Conservation (phyloP, 1,284 basidiomycete genomes). For the Chondrostereum purpureum region DNA sequence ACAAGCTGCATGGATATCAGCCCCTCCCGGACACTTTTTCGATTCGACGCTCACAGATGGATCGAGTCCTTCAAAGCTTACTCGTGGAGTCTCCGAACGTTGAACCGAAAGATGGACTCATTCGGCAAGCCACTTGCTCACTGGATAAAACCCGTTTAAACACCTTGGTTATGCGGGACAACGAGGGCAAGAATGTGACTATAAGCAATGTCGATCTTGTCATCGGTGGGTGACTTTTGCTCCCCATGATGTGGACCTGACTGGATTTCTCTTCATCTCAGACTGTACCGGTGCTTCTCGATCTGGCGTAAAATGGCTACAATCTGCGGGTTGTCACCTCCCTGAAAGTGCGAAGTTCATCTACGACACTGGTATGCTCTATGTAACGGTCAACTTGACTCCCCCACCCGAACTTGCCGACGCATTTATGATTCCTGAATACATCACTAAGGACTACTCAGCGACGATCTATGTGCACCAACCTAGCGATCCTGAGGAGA, state of each 20-base stretch:
- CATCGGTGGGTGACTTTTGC: not conserved
- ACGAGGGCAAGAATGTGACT: not conserved
- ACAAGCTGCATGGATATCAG: not conserved
- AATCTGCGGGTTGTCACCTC: constrained; percentile 5
- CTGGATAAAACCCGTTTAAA: not conserved
- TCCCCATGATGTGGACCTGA: not conserved
- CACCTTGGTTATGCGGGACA: not conserved
- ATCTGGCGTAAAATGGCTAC: constrained; percentile 7
- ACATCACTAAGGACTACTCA: not conserved
- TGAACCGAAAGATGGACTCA: not conserved
- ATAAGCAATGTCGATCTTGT: not conserved
- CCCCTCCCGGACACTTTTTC: constrained; percentile 4
- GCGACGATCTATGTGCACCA: not conserved
- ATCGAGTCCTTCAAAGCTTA: constrained; percentile 1
- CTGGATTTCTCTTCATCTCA: not conserved
- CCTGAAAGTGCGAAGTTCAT: not conserved
- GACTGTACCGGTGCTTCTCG: constrained; percentile 9
- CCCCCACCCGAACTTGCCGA: not conserved
- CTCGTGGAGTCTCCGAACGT: not conserved
- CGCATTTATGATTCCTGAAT: constrained; percentile 3
- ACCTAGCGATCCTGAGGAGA: not conserved
- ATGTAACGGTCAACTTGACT: constrained; percentile 7
- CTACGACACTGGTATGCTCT: constrained; percentile 7
- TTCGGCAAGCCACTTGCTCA: not conserved
- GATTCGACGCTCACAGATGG: constrained; percentile 1